Evolutionary conservation across 2,329 filamentous ascomycete species (phyloP), one percentile per base, ranked within the genome.

Genomic region (Alternaria sp.): DNA sequence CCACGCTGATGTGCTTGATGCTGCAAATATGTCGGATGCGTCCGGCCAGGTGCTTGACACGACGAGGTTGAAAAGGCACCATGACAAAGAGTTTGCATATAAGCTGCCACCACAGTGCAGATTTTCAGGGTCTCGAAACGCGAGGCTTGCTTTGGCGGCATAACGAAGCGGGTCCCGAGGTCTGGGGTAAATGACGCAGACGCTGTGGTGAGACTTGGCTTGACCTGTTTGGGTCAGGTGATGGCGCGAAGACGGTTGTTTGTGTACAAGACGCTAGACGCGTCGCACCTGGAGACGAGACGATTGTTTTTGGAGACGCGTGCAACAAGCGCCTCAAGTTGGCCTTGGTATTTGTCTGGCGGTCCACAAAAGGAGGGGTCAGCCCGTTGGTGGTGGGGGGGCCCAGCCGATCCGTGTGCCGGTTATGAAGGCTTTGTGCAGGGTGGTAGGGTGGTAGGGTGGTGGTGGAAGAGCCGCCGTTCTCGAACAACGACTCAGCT

Each of bases 381-480:
- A 67, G 68, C 59, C 56, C 65, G 66, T 65, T 62, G 63, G 62
- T 72, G 70, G 74, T 74, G 73, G 73, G 72, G 73, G 73, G 72
- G 74, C 74, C 68, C 63, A 58, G 64, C 61, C 66, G 48, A 61
- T 46, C 26, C 26, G 36, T 31, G 17, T 58, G 53, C 46, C 45
- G 60, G 28, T 67, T 74, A 63, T 72, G 70, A 74, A 75, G 66
- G 63, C 26, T 69, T 77, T 77, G 71, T 76, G 73, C 71, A 74
- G 56, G 58, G 57, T 53, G 56, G 54, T 59, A 74, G 56, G 58
- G 57, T 53, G 56, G 54, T 59, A 74, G 56, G 58, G 57, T 53
- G 56, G 54, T 59, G 48, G 56, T 63, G 62, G 56, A 46, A 63
- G 60, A 63, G 51, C 51, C 53, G 64, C 40, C 58, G 69, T 74